Base-by-base conservation (phyloP, 805 yeast species). In the Teunomyces barrocoloradensis region DNA sequence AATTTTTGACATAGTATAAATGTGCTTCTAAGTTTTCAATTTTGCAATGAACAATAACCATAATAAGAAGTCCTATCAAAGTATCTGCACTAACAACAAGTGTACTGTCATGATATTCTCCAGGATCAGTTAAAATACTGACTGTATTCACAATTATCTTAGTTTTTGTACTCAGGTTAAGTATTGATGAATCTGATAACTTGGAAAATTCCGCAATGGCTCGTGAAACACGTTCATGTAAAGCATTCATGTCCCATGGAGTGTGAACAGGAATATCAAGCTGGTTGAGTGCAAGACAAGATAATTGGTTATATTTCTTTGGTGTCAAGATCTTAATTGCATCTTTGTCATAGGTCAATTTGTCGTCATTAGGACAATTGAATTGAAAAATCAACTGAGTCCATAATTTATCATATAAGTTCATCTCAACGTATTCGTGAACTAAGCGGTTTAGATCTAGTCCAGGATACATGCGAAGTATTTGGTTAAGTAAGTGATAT, bases 71-170 rank as follows among this genome's bases (percentile, higher is more conserved):
- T 1, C 90, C 84, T 3, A 91, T 75, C 18, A 91, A 66, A 0
- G 87, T 81, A 60, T 91, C 98, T 0, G 97, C 98, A 65, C 85
- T 91, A 5, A 88, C 71, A 0, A 74, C 57, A 3, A 73, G 49
- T 23, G 3, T 30, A 34, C 36, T 45, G 47, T 15, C 37, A 3
- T 36, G 32, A 6, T 20, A 10, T 13, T 9, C 21, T 3, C 15
- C 38, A 3, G 37, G 20, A 12, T 20, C 4, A 41, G 89, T 78
- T 20, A 89, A 58, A 0, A 70, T 64, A 34, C 74, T 66, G 20
- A 89, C 69, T 0, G 90, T 80, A 0, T 74, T 66, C 1, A 77
- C 60, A 4, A 90, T 61, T 1, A 79, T 68, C 4, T 63, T 61
- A 20, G 79, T 64, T 60, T 85, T 85, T 4, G 67, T 64, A 1